A percentile compares a stretch with the other conserved stretches of the same genome.
Evolutionary conservation across 306 rosid species (phyloP).

Genomic region (Malus fusca): DNA sequence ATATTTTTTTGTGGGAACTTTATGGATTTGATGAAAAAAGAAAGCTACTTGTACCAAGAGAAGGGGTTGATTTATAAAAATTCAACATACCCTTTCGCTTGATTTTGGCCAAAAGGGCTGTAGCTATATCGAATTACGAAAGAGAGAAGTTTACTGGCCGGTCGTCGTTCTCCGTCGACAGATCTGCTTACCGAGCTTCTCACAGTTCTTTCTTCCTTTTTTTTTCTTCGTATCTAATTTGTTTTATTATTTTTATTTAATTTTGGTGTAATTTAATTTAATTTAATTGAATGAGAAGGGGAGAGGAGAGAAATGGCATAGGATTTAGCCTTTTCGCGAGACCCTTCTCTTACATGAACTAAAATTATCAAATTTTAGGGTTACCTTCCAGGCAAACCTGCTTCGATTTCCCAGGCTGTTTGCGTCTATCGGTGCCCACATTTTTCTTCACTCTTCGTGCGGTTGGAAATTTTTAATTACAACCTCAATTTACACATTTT

Average conservation of each 20-base stretch:
- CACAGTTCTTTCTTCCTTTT: conserved; percentile 13
- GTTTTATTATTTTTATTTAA: neutral
- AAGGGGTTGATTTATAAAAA: conserved; percentile 29
- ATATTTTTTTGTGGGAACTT: neutral
- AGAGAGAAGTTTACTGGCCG: conserved; percentile 72
- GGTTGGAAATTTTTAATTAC: neutral
- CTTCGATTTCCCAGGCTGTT: conserved; percentile 35
- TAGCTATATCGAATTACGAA: conserved; percentile 32
- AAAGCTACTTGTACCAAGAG: conserved; percentile 80
- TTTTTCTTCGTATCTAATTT: neutral
- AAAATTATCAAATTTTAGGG: neutral
- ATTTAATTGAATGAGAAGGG: conserved; percentile 36
- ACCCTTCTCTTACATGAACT: conserved; percentile 50
- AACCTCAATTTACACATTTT: neutral
- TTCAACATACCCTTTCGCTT: conserved; percentile 44
- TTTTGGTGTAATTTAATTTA: too few species aligned
- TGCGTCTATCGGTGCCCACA: conserved; percentile 53
- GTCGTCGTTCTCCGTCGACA: conserved; percentile 61
- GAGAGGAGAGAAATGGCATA: conserved; percentile 48
- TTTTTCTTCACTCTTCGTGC: neutral
- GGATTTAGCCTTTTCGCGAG: conserved; percentile 45
- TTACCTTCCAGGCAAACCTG: conserved; percentile 58
- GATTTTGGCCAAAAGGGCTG: conserved; percentile 89
- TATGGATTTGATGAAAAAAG: neutral
- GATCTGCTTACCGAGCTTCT: conserved; percentile 98